Percentiles rank a stretch among this genome's conserved stretches.
These are phyloP conservation scores for Rhizopogon vulgaris DNA, from an alignment of 768 basidiomycete genomes.

Conservation along the genomic window DNA sequence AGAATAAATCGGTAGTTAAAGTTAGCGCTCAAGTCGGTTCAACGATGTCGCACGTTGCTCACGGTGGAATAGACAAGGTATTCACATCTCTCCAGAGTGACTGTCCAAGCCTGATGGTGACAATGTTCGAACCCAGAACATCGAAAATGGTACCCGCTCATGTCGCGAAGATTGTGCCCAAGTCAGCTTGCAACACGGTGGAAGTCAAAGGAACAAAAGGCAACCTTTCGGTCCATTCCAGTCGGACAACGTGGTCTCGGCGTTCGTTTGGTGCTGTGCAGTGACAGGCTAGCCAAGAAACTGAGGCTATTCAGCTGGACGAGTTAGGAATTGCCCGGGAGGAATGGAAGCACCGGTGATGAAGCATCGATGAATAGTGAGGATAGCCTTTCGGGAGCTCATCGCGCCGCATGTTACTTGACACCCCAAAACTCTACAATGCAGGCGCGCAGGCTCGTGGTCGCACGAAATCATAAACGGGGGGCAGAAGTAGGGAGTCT, in stretches of 20 bases:
- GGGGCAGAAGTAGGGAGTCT: background rate
- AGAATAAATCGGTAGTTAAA: background rate
- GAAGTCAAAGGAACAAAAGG: background rate
- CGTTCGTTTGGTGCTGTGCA: background rate
- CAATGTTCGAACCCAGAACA: background rate
- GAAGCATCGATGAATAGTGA: background rate
- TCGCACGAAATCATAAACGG: no score
- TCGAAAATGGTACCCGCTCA: background rate
- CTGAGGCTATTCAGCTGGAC: background rate
- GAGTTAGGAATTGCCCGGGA: background rate
- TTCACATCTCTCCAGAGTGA: background rate
- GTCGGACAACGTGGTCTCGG: background rate
- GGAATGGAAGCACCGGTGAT: background rate
- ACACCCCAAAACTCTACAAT: background rate
- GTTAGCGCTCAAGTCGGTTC: background rate
- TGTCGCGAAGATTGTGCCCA: background rate
- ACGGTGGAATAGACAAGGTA: background rate
- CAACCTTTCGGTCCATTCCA: background rate
- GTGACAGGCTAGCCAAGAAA: background rate
- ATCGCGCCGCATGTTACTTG: background rate
- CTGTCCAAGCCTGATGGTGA: background rate
- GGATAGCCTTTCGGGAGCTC: background rate
- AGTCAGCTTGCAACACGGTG: background rate
- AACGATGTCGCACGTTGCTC: background rate
- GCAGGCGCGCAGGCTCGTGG: background rate